Evolutionary conservation across 805 yeast species (phyloP).

Genomic region (Zygoascus ofunaensis): DNA sequence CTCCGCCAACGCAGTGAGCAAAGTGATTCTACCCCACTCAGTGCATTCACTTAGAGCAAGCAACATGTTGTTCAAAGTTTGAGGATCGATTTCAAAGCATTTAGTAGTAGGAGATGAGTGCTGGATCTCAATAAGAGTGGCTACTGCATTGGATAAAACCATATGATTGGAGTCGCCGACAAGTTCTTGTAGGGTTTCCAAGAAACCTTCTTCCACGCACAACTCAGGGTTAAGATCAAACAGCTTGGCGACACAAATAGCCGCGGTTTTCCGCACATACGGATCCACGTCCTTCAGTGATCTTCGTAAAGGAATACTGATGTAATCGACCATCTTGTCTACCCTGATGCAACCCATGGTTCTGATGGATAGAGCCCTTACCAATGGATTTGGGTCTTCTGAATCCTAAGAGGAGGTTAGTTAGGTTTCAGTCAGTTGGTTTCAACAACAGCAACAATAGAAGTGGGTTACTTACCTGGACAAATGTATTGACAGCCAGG

Average conservation of each 20-base stretch:
- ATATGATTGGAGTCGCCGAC: constrained; percentile 87
- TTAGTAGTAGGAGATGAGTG: constrained; percentile 50
- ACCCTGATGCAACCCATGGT: constrained; percentile 98
- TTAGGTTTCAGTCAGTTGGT: neutral
- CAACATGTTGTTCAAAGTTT: constrained; percentile 47
- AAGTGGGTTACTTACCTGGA: constrained; percentile 33
- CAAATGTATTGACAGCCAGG: constrained; percentile 94
- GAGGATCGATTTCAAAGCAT: constrained; percentile 35
- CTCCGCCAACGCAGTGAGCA: constrained; percentile 70
- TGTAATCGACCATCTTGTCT: constrained; percentile 88
- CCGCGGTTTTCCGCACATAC: constrained; percentile 95
- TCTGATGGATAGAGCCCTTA: constrained; percentile 90
- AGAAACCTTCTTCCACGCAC: constrained; percentile 81
- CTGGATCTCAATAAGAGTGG: constrained; percentile 75
- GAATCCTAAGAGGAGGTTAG: constrained; percentile 45
- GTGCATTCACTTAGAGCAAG: constrained; percentile 92
- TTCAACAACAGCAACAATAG: neutral
- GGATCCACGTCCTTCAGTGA: constrained; percentile 91
- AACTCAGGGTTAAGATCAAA: constrained; percentile 74
- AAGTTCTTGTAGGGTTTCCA: constrained; percentile 55
- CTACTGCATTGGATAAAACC: constrained; percentile 93
- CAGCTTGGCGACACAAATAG: constrained; percentile 90
- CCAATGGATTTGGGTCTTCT: constrained; percentile 93
- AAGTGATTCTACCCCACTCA: constrained; percentile 96
- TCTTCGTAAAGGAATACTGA: constrained; percentile 79